These are phyloP conservation scores for Guyanaporus albipodus DNA, from an alignment of 768 basidiomycete genomes.

Conservation along the genomic window DNA sequence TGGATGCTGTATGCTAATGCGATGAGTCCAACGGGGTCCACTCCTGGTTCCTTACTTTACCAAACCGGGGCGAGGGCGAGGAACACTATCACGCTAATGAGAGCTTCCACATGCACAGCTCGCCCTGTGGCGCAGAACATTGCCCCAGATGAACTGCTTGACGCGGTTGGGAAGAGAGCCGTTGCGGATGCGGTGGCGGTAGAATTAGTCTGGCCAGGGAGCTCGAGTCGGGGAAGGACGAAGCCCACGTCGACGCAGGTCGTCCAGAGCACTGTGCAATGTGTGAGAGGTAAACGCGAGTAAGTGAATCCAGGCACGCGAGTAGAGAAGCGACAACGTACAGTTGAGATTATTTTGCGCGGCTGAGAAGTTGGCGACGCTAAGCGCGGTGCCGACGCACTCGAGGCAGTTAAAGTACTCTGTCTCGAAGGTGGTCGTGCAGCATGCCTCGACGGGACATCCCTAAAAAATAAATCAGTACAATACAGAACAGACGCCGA, in stretches of 20 bases:
- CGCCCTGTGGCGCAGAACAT: neutral
- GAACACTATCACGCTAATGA: conserved; percentile 7
- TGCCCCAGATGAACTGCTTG: conserved; percentile 2
- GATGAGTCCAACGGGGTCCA: no score
- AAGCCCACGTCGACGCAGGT: conserved; percentile 27
- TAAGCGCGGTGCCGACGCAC: conserved; percentile 33
- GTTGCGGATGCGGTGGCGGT: neutral
- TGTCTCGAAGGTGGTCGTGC: conserved; percentile 36
- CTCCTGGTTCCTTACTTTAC: conserved; percentile 1
- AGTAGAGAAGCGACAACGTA: conserved; percentile 17
- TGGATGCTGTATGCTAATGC: no score
- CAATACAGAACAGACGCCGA: no score
- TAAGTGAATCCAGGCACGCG: no score
- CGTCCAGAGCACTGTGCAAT: conserved; percentile 20
- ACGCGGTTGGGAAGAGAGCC: neutral
- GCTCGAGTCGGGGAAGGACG: conserved; percentile 18
- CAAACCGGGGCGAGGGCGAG: conserved; percentile 11
- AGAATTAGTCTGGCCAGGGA: conserved; percentile 28
- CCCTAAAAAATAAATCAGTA: conserved; percentile 14
- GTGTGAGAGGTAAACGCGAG: no score
- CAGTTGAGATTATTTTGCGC: conserved; percentile 35
- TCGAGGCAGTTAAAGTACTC: conserved; percentile 40
- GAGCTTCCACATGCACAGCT: neutral
- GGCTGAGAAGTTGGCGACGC: conserved; percentile 25
- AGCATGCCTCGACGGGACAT: conserved; percentile 35